Evolutionary conservation across 2,329 filamentous ascomycete species (phyloP), one percentile per base, ranked within the genome.

Genomic region (Thielaviopsis punctulata): DNA sequence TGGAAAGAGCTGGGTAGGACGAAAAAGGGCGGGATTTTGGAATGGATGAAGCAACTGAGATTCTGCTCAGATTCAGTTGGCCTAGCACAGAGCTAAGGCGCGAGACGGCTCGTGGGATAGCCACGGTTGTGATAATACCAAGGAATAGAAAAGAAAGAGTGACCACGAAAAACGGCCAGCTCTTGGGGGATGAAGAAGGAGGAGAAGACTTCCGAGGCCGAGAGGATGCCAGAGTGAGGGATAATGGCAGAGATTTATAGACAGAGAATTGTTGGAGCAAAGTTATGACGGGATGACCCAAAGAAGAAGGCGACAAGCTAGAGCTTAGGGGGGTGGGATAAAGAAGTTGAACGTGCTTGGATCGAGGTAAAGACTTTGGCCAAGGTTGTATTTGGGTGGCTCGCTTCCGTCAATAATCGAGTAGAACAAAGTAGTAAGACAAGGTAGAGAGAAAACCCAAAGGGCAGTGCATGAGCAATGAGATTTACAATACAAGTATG

Each of bases 61-160:
- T 54, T 60, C 60, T 52, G 58, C 65, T 59, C 62, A 66, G 61
- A 57, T 69, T 71, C 56, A 83, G 61, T 58, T 80, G 77, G 60
- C 69, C 70, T 55, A 79, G 69, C 58, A 83, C 64, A 52, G 72
- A 71, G 56, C 70, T 70, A 58, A 85, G 69, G 61, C 82, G 77
- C 58, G 71, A 66, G 62, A 73, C 65, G 59, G 76, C 68, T 64
- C 78, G 72, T 65, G 75, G 70, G 62, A 75, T 69, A 71, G 82
- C 81, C 82, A 86, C 78, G 62, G 76, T 83, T 74, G 75, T 68
- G 67, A 69, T 61, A 51, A 73, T 65, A 57, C 67, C 65, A 61
- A 77, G 61, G 64, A 84, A 72, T 61, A 83, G 64, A 59, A 79
- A 57, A 60, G 80, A 71, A 64, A 58, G 77, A 65, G 61, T 57